These are phyloP conservation scores for Amanita subjunquillea DNA, from an alignment of 768 basidiomycete genomes.

Conservation along the genomic window DNA sequence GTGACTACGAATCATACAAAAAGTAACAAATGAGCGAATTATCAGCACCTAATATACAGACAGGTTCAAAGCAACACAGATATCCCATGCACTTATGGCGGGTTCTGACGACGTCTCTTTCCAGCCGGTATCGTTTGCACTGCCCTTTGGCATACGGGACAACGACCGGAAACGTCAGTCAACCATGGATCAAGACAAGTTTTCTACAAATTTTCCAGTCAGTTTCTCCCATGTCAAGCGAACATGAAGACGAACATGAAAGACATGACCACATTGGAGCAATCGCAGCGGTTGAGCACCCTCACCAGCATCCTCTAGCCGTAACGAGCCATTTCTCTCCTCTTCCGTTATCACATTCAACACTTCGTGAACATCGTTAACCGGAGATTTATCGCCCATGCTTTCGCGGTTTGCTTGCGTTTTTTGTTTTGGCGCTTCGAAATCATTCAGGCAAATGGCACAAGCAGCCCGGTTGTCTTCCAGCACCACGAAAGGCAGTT, in stretches of 20 bases:
- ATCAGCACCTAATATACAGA: background rate
- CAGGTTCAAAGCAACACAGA: background rate
- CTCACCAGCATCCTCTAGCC: constrained; percentile 62
- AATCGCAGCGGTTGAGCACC: constrained; percentile 70
- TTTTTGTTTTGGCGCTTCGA: constrained; percentile 53
- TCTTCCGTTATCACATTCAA: constrained; percentile 26
- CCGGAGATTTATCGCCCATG: background rate
- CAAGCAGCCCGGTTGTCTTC: constrained; percentile 79
- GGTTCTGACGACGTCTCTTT: constrained; percentile 10
- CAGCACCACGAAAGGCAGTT: constrained; percentile 73
- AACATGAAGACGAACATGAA: constrained; percentile 56
- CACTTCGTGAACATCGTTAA: constrained; percentile 12
- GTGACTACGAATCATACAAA: background rate
- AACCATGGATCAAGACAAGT: constrained; percentile 89
- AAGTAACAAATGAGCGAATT: background rate
- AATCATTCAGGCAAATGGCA: constrained; percentile 79
- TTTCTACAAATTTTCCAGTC: constrained; percentile 39
- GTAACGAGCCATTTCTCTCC: constrained; percentile 30
- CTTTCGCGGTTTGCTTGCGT: background rate
- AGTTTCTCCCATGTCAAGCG: background rate
- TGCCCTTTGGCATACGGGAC: constrained; percentile 76
- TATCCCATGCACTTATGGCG: background rate
- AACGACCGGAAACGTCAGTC: constrained; percentile 73
- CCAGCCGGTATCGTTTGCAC: constrained; percentile 40
- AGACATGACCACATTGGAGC: constrained; percentile 77